Evolutionary conservation across 257 asterid genomes (phyloP), one percentile per base, ranked within the genome.

Genomic region (Solanum commersonii): DNA sequence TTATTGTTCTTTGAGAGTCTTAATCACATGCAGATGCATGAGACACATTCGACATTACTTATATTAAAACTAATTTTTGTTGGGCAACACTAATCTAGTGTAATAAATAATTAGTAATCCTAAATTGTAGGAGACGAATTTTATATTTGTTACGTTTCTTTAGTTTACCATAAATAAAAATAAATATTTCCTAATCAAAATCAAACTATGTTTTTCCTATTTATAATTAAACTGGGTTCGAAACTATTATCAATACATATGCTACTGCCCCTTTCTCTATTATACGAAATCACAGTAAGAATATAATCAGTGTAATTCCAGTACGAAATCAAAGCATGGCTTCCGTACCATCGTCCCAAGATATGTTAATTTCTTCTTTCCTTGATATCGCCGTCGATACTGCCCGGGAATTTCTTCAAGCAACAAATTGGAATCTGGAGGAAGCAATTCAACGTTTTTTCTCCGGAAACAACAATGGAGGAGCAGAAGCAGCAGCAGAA

Each of bases 221-320:
- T 78, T 25, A 23, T 27, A 1, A 78, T 42, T 59, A 42, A 78
- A 42, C 22, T 25, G 13, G 5, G 63, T 42, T 6, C 8, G 8
- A 0, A 2, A 81, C 27, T 16, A 5, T 27, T 9, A 81, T 81
- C 29, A 27, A 46, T 46, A 81, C 7, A 31, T 5, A 5, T 2
- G 15, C n/a, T 44, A 8, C 67, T n/a, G 1, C 23, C 13, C 49
- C 3, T 76, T 14, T 70, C 11, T 70, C 8, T 23, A 4, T n/a
- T 14, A 9, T 38, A 13, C 23, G 0, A n/a, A n/a, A 40, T 78
- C 0, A 33, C 23, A 59, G 8, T 2, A 18, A 56, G 7, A 20
- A 22, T 0, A 20, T 59, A 60, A 0, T 0, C 6, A 4, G 15
- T 4, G 14, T 60, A 23, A 56, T 56, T 56, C 0, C 14, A 23